Base-by-base conservation (phyloP, 2,329 filamentous ascomycete species). In the Penicillium expansum region DNA sequence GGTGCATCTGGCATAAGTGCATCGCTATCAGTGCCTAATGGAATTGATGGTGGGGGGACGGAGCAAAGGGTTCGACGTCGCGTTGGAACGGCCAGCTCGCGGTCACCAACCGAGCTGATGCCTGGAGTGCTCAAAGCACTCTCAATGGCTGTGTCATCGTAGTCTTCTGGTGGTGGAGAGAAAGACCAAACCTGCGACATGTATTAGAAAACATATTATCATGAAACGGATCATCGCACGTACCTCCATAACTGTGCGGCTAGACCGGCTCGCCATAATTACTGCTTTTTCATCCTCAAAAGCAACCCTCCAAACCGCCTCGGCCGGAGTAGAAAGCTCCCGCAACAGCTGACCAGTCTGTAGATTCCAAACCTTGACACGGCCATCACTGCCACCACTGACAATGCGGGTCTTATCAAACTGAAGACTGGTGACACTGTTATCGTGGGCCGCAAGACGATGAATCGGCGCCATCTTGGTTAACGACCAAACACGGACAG, bases 221-320 rank as follows among this genome's bases (percentile, higher is more conserved):
- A 4, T 1, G 9, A 44, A 27, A 13, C 5, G 4, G 27, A 44
- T 38, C 10, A 49, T 56, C n/a, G 29, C 47, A 74, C 87, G 79
- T 78, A 95, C 93, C 87, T 99, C 94, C 94, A 99, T 99, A 61
- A 97, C 89, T 0, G 95, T 97, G 61, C 92, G 86, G 55, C 87
- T 88, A 51, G 86, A 86, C 58, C 93, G 84, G 67, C 91, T 88
- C 9, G 94, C 94, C 82, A 99, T 90, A 32, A 96, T 93, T 30
- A 99, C 93, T 57, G 93, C 96, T 75, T 97, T 97, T 76, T 99
- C 94, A 63, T 96, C 93, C 71, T 99, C 94, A 72, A 99, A 99
- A 0, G 95, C 94, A 33, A 99, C 93, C 58, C 94, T 85, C 94
- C 94, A 99, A 0, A 99, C 94, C 16, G 93, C 92, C 70, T 99